Conservation (phyloP, 371 early-diverging fungal genomes). For the Apophysomyces ossiformis region DNA sequence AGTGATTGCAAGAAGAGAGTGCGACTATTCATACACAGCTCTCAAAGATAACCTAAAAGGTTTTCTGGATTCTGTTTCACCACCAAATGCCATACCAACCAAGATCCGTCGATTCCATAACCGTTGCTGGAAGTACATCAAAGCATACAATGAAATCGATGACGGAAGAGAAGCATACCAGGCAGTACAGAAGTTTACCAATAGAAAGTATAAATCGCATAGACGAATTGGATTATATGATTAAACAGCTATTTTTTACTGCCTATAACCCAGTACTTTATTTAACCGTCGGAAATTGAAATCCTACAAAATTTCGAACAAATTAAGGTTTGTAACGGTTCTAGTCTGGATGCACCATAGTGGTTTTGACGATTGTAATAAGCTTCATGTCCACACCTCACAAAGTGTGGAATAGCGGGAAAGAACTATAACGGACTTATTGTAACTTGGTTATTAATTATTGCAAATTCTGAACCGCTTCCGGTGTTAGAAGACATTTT, state of each 20-base stretch:
- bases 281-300: too few species aligned
- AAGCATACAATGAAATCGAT: slow-evolving; percentile 4
- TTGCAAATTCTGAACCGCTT: too few species aligned
- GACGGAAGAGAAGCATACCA: neutral
- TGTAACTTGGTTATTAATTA: too few species aligned
- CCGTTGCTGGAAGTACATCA: slow-evolving; percentile 14
- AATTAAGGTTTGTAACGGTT: too few species aligned
- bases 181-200: slow-evolving; percentile 1
- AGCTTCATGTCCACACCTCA: too few species aligned
- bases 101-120: slow-evolving; percentile 3
- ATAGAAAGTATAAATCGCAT: neutral
- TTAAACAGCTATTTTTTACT: neutral
- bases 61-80: slow-evolving; percentile 7
- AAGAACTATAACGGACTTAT: too few species aligned
- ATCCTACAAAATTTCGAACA: too few species aligned
- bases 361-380: too few species aligned
- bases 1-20: slow-evolving; percentile 12
- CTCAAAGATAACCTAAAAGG: neutral
- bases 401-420: too few species aligned
- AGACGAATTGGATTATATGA: neutral
- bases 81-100: neutral
- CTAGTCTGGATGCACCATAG: too few species aligned
- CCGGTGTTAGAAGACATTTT: too few species aligned
- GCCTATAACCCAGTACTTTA: too few species aligned
- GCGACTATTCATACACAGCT: slow-evolving; percentile 4